These are phyloP conservation scores for Trichoderma lentiforme DNA, from an alignment of 2,329 filamentous ascomycete species.

Conservation along the genomic window DNA sequence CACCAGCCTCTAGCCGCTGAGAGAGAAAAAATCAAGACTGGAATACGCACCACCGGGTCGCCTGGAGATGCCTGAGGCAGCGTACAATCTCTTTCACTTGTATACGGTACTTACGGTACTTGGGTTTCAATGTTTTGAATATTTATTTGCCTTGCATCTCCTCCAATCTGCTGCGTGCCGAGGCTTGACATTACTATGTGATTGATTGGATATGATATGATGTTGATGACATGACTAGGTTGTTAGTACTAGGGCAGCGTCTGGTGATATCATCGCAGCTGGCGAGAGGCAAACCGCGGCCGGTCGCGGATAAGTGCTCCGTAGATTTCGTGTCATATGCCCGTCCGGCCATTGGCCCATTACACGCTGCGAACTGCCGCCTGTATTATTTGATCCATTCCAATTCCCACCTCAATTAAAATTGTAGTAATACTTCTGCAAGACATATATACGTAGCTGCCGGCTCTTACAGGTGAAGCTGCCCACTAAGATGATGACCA, in stretches of 20 bases:
- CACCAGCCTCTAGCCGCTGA: conserved; percentile 7
- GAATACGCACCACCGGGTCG: not conserved
- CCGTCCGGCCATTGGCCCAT: not conserved
- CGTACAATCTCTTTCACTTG: not conserved
- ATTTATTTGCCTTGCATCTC: not conserved
- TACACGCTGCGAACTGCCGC: not conserved
- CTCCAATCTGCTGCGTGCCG: not conserved
- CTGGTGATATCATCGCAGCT: not conserved
- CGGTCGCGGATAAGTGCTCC: not conserved
- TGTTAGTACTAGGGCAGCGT: not conserved
- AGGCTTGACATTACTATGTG: not conserved
- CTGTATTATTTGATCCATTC: not conserved
- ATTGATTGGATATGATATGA: not conserved
- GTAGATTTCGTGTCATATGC: not conserved
- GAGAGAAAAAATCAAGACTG: not conserved
- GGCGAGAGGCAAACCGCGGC: not conserved
- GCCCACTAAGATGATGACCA: not conserved
- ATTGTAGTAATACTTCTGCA: not conserved
- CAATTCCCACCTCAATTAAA: not conserved
- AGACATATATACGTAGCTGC: not conserved
- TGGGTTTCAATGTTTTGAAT: not conserved
- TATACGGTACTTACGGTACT: not conserved
- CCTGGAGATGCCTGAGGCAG: conserved; percentile 14
- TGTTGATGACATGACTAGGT: not conserved
- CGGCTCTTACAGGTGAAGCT: not conserved